phyloP scores from a whole-genome alignment of 352 stramenopile species.

The Globisporangium alternatum region DNA sequence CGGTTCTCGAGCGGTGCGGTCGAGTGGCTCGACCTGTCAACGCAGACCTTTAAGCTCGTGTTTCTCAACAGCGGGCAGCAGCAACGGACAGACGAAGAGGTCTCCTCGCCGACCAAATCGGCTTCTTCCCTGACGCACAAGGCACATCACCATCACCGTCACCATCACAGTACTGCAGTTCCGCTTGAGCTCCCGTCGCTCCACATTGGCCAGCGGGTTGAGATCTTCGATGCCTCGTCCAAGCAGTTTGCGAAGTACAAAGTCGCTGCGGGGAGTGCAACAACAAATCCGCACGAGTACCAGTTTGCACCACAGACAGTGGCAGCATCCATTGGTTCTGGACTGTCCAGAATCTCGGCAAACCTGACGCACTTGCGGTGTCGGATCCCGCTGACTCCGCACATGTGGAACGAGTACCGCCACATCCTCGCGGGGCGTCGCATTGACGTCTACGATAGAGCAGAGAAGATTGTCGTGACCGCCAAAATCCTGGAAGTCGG shows the following conservation, averaged over 20 bases:
- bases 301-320: conserved; percentile 20
- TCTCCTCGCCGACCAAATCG: conserved; percentile 1
- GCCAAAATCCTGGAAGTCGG: conserved; percentile 23
- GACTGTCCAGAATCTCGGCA: neutral
- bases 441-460: conserved; percentile 28
- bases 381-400: conserved; percentile 21
- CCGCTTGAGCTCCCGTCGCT: conserved; percentile 17
- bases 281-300: conserved; percentile 21
- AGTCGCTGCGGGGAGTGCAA: conserved; percentile 15
- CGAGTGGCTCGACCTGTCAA: conserved; percentile 54
- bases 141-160: conserved; percentile 8
- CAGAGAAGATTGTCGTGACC: conserved; percentile 18
- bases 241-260: conserved; percentile 33
- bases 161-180: neutral
- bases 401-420: conserved; percentile 24
- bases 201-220: conserved; percentile 21
- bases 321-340: neutral
- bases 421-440: conserved; percentile 23
- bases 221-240: conserved; percentile 25
- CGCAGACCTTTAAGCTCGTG: conserved; percentile 58
- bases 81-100: neutral
- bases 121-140: neutral
- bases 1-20: conserved; percentile 21
- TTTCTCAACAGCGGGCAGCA: conserved; percentile 21
- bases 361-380: conserved; percentile 22